A percentile compares a stretch with the other conserved stretches of the same genome.
Conservation (phyloP, 148 eudicot species). For the Amaranthus palmeri region DNA sequence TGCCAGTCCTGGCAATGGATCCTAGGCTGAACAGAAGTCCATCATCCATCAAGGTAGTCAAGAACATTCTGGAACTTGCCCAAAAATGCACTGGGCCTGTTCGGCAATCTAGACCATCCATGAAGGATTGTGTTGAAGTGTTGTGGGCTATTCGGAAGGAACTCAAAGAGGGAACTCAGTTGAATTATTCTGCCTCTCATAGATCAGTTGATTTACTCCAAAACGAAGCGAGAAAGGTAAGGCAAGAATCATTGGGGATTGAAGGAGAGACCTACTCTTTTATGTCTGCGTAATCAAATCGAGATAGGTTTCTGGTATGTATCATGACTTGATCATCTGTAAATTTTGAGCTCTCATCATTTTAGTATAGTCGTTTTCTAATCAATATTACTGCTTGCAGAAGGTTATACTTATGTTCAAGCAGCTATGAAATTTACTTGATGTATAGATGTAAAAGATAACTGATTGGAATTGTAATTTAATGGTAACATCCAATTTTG, state of each 20-base stretch:
- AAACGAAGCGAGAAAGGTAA: slow-evolving; percentile 31
- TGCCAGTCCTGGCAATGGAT: slow-evolving; percentile 64
- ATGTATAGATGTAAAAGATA: background rate
- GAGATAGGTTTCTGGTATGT: background rate
- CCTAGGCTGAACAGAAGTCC: slow-evolving; percentile 55
- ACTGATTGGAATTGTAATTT: slow-evolving; percentile 10
- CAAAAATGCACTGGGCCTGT: slow-evolving; percentile 43
- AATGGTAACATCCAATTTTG: background rate
- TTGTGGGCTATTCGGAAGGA: slow-evolving; percentile 63
- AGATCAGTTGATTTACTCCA: slow-evolving; percentile 39
- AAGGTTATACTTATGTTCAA: background rate
- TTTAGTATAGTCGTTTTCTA: background rate
- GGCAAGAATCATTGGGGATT: slow-evolving; percentile 33
- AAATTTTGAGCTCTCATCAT: slow-evolving; percentile 6
- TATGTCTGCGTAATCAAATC: slow-evolving; percentile 32
- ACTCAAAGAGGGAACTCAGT: slow-evolving; percentile 27
- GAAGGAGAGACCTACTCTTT: slow-evolving; percentile 34
- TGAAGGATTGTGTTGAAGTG: slow-evolving; percentile 62
- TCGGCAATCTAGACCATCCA: slow-evolving; percentile 55
- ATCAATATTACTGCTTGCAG: background rate
- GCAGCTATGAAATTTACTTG: slow-evolving; percentile 6
- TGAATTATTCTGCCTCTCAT: slow-evolving; percentile 18
- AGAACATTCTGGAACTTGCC: slow-evolving; percentile 54
- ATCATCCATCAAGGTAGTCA: slow-evolving; percentile 44
- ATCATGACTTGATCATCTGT: background rate